Evolutionary conservation across 2,329 filamentous ascomycete species (phyloP).

Genomic region (Cladosporium sp.): DNA sequence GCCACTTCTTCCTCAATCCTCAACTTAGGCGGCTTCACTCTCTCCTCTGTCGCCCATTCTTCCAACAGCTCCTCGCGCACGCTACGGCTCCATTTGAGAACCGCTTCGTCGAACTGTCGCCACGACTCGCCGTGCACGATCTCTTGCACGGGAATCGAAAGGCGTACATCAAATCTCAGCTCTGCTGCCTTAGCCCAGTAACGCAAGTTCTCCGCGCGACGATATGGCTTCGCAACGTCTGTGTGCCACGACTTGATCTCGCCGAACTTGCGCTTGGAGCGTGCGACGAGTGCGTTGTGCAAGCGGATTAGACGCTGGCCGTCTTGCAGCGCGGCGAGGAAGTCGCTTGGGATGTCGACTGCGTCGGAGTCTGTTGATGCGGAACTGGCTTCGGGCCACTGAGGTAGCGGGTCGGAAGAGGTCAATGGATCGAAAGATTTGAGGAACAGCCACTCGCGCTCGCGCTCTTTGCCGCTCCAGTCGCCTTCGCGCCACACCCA

Average conservation of each 20-base stretch:
- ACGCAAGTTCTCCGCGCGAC: conserved; percentile 85
- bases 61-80: conserved; percentile 78
- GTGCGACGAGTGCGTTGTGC: conserved; percentile 83
- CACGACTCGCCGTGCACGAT: conserved; percentile 78
- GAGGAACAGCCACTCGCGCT: conserved; percentile 78
- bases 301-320: conserved; percentile 78
- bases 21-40: conserved; percentile 26
- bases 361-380: conserved; percentile 1
- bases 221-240: conserved; percentile 93
- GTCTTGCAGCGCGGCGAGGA: conserved; percentile 69
- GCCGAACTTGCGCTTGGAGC: conserved; percentile 81
- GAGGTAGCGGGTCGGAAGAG: conserved; percentile 55
- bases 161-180: conserved; percentile 81
- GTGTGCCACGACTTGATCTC: conserved; percentile 83
- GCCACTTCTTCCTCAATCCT: conserved; percentile 23
- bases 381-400: conserved; percentile 53
- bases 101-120: conserved; percentile 75
- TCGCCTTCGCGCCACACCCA: conserved; percentile 80
- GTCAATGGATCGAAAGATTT: conserved; percentile 63
- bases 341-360: conserved; percentile 50
- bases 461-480: conserved; percentile 68
- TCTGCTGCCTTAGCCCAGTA: conserved; percentile 97
- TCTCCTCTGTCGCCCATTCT: conserved; percentile 56
- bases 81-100: conserved; percentile 76
- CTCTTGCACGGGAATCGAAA: conserved; percentile 80